A percentile compares a stretch with the other conserved stretches of the same genome.
These are phyloP conservation scores for Malus orientalis DNA, from an alignment of 306 rosid species.

Conservation along the genomic window DNA sequence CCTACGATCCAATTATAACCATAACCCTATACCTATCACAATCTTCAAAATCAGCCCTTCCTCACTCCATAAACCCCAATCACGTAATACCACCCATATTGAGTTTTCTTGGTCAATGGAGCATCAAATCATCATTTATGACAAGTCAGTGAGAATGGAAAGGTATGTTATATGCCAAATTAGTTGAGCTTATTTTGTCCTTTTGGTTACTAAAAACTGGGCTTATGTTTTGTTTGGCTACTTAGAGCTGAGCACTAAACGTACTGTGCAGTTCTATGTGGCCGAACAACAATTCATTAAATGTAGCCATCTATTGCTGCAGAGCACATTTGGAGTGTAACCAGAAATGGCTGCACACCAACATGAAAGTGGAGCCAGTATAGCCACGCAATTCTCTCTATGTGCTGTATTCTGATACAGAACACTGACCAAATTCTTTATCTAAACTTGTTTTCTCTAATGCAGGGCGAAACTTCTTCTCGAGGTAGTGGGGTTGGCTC, in stretches of 20 bases:
- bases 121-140: conserved; percentile 9
- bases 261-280: not conserved
- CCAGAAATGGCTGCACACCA: not conserved
- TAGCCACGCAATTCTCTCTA: not conserved
- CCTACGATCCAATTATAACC: not conserved
- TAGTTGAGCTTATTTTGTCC: not conserved
- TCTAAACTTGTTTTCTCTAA: not conserved
- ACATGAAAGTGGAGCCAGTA: not conserved
- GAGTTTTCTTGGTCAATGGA: conserved; percentile 9
- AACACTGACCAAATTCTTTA: not conserved
- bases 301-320: not conserved
- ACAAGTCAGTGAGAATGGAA: not conserved
- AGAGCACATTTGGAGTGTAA: not conserved
- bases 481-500: conserved; percentile 8
- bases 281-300: not conserved
- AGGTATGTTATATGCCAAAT: conserved; percentile 7
- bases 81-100: not conserved
- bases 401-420: not conserved
- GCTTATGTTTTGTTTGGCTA: not conserved
- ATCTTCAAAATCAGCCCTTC: not conserved
- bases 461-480: conserved; percentile 20
- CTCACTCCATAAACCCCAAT: conserved; percentile 1
- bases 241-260: not conserved
- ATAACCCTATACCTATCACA: not conserved
- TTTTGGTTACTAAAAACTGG: not conserved